Evolutionary conservation across 768 basidiomycete genomes (phyloP).

Genomic region (Leccinum variicolor): DNA sequence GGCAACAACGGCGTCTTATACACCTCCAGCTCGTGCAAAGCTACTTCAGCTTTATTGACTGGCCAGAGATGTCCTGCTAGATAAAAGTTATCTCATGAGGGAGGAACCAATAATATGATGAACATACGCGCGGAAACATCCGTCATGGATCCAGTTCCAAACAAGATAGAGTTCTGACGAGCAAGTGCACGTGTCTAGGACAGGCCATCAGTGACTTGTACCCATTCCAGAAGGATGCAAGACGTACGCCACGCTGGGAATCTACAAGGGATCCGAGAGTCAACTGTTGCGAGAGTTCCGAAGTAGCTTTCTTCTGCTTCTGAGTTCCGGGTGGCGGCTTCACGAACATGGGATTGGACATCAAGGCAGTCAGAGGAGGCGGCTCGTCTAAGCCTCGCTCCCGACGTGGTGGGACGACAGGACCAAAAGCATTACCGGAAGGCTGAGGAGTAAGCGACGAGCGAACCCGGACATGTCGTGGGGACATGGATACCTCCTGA

Average conservation of each 20-base stretch:
- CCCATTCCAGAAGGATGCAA: background rate
- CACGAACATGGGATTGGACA: slow-evolving; percentile 67
- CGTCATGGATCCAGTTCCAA: slow-evolving; percentile 37
- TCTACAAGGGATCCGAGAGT: slow-evolving; percentile 62
- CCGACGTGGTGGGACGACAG: slow-evolving; percentile 35
- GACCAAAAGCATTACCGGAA: slow-evolving; percentile 39
- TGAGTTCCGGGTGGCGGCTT: slow-evolving; percentile 46
- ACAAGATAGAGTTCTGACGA: slow-evolving; percentile 52
- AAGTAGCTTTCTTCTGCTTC: slow-evolving; percentile 18
- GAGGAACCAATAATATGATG: slow-evolving; percentile 1
- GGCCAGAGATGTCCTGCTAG: slow-evolving; percentile 30
- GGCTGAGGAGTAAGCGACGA: slow-evolving; percentile 72
- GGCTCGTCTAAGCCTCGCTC: slow-evolving; percentile 63
- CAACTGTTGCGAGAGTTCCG: slow-evolving; percentile 31
- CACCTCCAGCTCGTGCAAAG: slow-evolving; percentile 68
- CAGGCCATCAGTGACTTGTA: slow-evolving; percentile 1
- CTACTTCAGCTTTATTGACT: slow-evolving; percentile 57
- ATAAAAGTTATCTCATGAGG: slow-evolving; percentile 13
- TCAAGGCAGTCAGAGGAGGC: slow-evolving; percentile 58
- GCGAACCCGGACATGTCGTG: slow-evolving; percentile 51
- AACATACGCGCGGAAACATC: slow-evolving; percentile 34
- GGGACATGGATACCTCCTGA: slow-evolving; percentile 46
- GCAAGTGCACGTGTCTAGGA: slow-evolving; percentile 46
- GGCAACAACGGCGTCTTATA: slow-evolving; percentile 79
- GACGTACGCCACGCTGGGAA: slow-evolving; percentile 52